phyloP scores from a whole-genome alignment of 129 eudicot genomes.

The Escallonia rubra region DNA sequence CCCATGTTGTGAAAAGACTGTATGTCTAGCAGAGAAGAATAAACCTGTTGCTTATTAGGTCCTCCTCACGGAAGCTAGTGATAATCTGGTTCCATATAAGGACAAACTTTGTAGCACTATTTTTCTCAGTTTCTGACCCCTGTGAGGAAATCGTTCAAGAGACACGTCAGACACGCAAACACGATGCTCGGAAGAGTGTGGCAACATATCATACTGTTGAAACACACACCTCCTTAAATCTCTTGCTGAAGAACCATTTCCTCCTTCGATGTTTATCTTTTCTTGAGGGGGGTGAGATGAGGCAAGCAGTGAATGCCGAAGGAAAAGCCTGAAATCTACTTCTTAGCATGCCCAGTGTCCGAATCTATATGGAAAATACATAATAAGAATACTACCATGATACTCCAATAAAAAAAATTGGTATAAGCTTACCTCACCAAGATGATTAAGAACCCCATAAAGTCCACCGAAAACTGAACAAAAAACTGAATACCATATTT shows the following conservation, averaged over 20 bases:
- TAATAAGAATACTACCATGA: slow-evolving; percentile 4
- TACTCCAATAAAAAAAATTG: neutral
- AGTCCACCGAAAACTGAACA: slow-evolving; percentile 90
- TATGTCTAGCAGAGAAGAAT: slow-evolving; percentile 8
- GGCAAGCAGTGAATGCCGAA: slow-evolving; percentile 62
- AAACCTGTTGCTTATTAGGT: slow-evolving; percentile 91
- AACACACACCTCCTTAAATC: slow-evolving; percentile 51
- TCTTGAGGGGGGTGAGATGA: slow-evolving; percentile 58
- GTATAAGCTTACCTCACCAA: slow-evolving; percentile 73
- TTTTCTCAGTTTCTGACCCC: slow-evolving; percentile 53
- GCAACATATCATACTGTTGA: neutral
- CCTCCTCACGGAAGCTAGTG: slow-evolving; percentile 89
- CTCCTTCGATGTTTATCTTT: slow-evolving; percentile 33
- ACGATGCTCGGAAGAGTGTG: neutral
- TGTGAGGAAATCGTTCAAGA: slow-evolving; percentile 20
- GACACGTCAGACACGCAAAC: neutral
- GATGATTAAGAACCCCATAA: slow-evolving; percentile 81
- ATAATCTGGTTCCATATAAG: slow-evolving; percentile 91
- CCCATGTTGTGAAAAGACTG: slow-evolving; percentile 3
- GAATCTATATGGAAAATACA: slow-evolving; percentile 44
- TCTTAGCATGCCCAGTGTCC: slow-evolving; percentile 88
- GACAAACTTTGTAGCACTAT: slow-evolving; percentile 62
- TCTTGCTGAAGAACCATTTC: slow-evolving; percentile 41
- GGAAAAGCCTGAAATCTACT: slow-evolving; percentile 77
- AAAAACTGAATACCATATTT: slow-evolving; percentile 96